phyloP scores from a whole-genome alignment of 2,329 filamentous ascomycete species.

The Cladosporium sp. region DNA sequence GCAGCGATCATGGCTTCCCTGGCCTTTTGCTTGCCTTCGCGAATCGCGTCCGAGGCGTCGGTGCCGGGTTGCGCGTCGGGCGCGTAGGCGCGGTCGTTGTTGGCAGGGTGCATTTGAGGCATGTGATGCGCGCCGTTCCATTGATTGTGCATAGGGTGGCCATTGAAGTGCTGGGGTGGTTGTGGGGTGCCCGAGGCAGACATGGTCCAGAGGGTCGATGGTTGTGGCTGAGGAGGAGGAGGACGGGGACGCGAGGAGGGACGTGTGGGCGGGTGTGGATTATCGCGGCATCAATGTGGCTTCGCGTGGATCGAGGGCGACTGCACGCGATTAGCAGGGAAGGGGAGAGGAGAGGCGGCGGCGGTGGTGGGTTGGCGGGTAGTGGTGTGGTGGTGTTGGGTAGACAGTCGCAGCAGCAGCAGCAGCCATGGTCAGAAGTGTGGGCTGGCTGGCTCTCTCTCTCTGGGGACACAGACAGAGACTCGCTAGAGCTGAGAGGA shows the following conservation, averaged over 20 bases:
- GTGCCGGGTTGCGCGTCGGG: slow-evolving; percentile 23
- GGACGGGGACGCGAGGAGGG: slow-evolving; percentile 1
- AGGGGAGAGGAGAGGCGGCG: neutral
- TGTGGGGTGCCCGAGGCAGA: slow-evolving; percentile 19
- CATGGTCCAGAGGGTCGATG: slow-evolving; percentile 12
- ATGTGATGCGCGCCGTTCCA: slow-evolving; percentile 19
- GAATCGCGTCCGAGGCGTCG: slow-evolving; percentile 47
- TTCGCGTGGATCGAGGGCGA: neutral
- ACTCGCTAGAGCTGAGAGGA: neutral
- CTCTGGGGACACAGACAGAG: neutral
- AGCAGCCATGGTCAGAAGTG: slow-evolving; percentile 1
- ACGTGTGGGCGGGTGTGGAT: slow-evolving; percentile 6
- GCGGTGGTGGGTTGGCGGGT: slow-evolving; percentile 10
- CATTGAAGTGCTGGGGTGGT: slow-evolving; percentile 18
- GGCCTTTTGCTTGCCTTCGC: slow-evolving; percentile 61
- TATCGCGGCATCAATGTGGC: slow-evolving; percentile 17
- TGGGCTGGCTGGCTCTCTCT: slow-evolving; percentile 6
- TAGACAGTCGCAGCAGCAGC: neutral
- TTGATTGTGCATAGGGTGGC: slow-evolving; percentile 20
- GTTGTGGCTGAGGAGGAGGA: neutral
- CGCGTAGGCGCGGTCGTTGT: slow-evolving; percentile 23
- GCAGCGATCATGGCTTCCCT: slow-evolving; percentile 59
- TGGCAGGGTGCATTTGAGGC: slow-evolving; percentile 28
- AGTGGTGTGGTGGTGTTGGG: slow-evolving; percentile 4
- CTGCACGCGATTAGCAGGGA: slow-evolving; percentile 11